Evolutionary conservation across 208 protist species (phyloP), one percentile per base, ranked within the genome.

Genomic region (Leishmania mexicana): DNA sequence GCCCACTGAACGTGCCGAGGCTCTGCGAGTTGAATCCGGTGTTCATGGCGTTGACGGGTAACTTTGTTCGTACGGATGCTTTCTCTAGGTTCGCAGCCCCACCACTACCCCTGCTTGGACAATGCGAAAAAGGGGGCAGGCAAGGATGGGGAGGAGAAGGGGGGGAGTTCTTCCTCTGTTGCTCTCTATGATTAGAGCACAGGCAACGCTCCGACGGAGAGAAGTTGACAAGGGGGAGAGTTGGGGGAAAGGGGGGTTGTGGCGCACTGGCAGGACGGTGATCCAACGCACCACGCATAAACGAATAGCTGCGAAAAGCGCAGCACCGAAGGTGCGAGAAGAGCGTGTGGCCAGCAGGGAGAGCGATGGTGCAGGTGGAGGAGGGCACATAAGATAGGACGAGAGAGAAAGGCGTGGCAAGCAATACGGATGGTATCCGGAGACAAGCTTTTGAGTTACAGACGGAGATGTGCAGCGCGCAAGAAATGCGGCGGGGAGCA

Each of bases 1-100:
- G 86, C 4, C 86, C 86, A 62, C 77, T 75, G 8, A 78, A 79
- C 40, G 90, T 89, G 58, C 87, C 85, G 40, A 78, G 70, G 31
- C 64, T 70, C 11, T 81, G 49, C 3, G 78, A 40, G 60, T 73
- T 75, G n/a, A 77, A 76, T 35, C 77, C 80, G 35, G 64, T 81
- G 74, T 83, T 83, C 76, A 84, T 82, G 42, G 75, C 58, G 58
- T 64, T 64, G 58, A 31, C n/a, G 28, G n/a, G 28, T 15, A 2
- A 10, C 58, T 31, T 64, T 60, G 57, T 49, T 57, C 70, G 54
- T 83, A 35, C 62, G 51, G 51, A 70, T 28, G 40, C 19, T n/a
- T 47, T 72, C 67, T 13, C 38, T 72, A 47, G 3, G 40, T 8
- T 15, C 24, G n/a, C 35, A 40, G 47, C 71, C 24, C n/a, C 38